Evolutionary conservation across 352 stramenopile genomes (phyloP).

Genomic region (Globisporangium lucens): DNA sequence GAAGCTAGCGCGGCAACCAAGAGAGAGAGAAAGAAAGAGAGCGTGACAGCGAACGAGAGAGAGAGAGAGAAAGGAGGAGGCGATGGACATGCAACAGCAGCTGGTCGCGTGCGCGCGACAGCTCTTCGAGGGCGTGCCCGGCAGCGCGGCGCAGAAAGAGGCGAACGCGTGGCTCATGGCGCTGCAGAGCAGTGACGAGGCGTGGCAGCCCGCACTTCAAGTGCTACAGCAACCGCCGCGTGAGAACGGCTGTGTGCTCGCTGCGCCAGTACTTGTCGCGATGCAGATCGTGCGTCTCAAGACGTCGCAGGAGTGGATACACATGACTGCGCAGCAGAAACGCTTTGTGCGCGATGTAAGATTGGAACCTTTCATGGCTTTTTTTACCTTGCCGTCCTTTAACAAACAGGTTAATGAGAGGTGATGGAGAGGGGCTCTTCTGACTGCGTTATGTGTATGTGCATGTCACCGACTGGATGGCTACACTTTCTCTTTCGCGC

Average conservation of each 20-base stretch:
- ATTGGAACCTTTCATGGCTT: not conserved
- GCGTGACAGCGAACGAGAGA: not conserved
- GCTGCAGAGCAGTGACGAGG: conserved; percentile 54
- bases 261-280: conserved; percentile 49
- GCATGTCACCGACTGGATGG: conserved; percentile 11
- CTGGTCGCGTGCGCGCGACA: conserved; percentile 50
- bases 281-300: conserved; percentile 74
- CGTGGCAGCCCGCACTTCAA: conserved; percentile 54
- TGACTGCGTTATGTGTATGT: conserved; percentile 4
- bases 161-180: conserved; percentile 73
- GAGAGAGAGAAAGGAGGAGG: not conserved
- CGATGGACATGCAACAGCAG: conserved; percentile 42
- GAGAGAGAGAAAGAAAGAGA: not conserved
- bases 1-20: not conserved
- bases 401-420: not conserved
- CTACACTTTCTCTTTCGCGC: conserved; percentile 6
- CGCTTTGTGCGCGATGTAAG: conserved; percentile 43
- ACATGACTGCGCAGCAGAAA: conserved; percentile 33
- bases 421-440: not conserved
- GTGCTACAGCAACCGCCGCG: conserved; percentile 38
- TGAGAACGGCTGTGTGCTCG: conserved; percentile 19
- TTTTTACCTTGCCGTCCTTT: not conserved
- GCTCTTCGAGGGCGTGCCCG: conserved; percentile 63
- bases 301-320: conserved; percentile 47
- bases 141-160: conserved; percentile 43